Percentiles rank a stretch among this genome's conserved stretches.
phyloP scores from a whole-genome alignment of 805 yeast species.

The Hanseniaspora vineae region DNA sequence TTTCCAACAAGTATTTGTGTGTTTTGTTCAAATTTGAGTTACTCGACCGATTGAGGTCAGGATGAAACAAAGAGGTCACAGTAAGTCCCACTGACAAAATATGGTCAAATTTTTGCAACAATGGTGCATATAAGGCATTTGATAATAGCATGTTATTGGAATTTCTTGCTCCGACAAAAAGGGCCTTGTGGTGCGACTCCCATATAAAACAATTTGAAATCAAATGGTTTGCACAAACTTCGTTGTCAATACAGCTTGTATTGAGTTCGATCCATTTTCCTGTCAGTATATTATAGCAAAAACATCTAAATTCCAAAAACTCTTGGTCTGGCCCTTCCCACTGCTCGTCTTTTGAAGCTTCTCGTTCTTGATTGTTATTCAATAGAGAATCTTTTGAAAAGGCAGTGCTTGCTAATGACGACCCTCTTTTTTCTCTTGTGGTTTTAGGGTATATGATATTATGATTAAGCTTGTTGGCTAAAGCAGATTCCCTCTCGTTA shows the following conservation, averaged over 20 bases:
- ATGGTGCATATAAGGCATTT: slow-evolving; percentile 8
- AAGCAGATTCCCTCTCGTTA: slow-evolving; percentile 11
- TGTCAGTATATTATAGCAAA: slow-evolving; percentile 19
- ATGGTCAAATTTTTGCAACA: slow-evolving; percentile 31
- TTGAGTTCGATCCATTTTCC: slow-evolving; percentile 53
- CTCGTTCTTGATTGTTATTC: too few species aligned
- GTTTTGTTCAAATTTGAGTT: background rate
- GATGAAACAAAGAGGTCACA: slow-evolving; percentile 31
- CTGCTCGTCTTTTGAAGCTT: background rate
- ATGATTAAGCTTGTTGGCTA: slow-evolving; percentile 32
- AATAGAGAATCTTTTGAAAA: too few species aligned
- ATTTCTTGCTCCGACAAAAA: slow-evolving; percentile 38
- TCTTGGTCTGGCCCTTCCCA: background rate
- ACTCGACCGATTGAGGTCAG: background rate
- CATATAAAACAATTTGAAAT: slow-evolving; percentile 61
- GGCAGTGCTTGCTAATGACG: too few species aligned
- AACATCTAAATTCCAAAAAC: slow-evolving; percentile 16
- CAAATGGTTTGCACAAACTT: slow-evolving; percentile 36
- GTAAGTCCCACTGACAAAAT: slow-evolving; percentile 43
- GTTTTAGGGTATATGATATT: slow-evolving; percentile 32
- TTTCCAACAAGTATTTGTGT: slow-evolving; percentile 3
- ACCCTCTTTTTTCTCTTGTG: too few species aligned
- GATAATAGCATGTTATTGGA: slow-evolving; percentile 10
- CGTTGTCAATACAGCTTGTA: slow-evolving; percentile 38
- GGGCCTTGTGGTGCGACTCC: slow-evolving; percentile 65